Conservation (phyloP, 176 grass and related monocot genomes). For the Ensete glaucum region DNA sequence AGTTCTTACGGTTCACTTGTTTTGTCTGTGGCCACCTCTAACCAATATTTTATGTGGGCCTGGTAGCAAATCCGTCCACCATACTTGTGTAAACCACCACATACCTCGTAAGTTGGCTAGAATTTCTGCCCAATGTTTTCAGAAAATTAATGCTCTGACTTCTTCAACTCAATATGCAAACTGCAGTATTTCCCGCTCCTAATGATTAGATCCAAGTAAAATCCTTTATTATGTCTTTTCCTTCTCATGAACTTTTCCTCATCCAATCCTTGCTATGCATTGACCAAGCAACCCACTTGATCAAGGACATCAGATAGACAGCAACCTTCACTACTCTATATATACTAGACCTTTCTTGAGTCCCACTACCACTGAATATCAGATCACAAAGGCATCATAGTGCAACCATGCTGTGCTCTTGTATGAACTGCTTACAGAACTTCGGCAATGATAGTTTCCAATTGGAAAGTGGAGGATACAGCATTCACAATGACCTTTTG, state of each 20-base stretch:
- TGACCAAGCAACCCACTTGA: not conserved
- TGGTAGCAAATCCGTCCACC: not conserved
- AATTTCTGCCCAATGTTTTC: not conserved
- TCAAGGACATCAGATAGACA: not conserved
- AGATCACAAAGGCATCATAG: not conserved
- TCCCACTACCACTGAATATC: not conserved
- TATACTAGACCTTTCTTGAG: not conserved
- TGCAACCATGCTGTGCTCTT: constrained; percentile 4
- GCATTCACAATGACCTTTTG: not conserved
- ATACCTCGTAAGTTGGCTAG: not conserved
- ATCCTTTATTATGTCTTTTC: not conserved
- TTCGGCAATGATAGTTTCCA: not conserved
- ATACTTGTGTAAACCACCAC: not conserved
- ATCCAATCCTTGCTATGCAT: not conserved
- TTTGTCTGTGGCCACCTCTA: not conserved
- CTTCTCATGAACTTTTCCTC: not conserved
- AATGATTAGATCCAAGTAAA: constrained; percentile 3
- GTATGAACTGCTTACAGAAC: not conserved
- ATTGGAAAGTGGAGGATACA: constrained; percentile 4
- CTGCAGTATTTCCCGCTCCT: not conserved
- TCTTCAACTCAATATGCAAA: not conserved
- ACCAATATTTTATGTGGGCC: not conserved
- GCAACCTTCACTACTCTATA: constrained; percentile 9
- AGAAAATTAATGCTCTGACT: constrained; percentile 7
- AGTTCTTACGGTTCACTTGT: not conserved